A percentile compares a stretch with the other conserved stretches of the same genome.
These are phyloP conservation scores for Pichia sp. DNA, from an alignment of 1,139 yeast genomes.

Conservation along the genomic window DNA sequence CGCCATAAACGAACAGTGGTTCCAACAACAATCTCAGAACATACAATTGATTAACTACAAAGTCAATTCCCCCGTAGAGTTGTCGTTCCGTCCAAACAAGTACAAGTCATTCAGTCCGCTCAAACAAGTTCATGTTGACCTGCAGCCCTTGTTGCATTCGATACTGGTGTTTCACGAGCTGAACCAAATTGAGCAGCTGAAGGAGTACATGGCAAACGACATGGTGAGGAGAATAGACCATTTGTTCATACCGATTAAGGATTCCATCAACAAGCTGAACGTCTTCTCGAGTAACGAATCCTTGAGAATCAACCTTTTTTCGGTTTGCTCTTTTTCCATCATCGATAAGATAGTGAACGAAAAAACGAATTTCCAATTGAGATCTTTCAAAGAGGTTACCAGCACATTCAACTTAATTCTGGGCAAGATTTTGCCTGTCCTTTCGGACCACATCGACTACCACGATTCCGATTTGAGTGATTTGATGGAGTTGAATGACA, in stretches of 20 bases:
- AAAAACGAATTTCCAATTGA: conserved; percentile 51
- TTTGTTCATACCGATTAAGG: conserved; percentile 45
- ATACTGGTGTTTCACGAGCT: conserved; percentile 76
- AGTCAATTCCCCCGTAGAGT: conserved; percentile 82
- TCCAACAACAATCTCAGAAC: conserved; percentile 36
- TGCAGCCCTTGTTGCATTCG: conserved; percentile 76
- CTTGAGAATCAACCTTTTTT: conserved; percentile 54
- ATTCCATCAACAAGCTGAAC: conserved; percentile 23
- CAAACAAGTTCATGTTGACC: conserved; percentile 46
- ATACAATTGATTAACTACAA: conserved; percentile 55
- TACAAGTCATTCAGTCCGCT: conserved; percentile 40
- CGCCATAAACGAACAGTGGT: conserved; percentile 59
- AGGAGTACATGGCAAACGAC: conserved; percentile 65
- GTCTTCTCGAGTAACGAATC: conserved; percentile 33
- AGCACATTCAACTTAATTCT: conserved; percentile 76
- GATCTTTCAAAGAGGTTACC: conserved; percentile 56
- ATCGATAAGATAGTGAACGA: conserved; percentile 65
- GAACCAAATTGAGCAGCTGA: conserved; percentile 57
- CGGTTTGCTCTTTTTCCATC: conserved; percentile 71
- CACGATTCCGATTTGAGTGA: conserved; percentile 35
- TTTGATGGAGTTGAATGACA: conserved; percentile 47
- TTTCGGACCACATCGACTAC: conserved; percentile 30
- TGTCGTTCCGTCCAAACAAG: conserved; percentile 33
- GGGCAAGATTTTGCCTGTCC: conserved; percentile 50
- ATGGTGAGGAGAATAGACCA: conserved; percentile 69